Evolutionary conservation across 2,329 filamentous ascomycete genomes (phyloP).

Genomic region (Calycina herbarum): DNA sequence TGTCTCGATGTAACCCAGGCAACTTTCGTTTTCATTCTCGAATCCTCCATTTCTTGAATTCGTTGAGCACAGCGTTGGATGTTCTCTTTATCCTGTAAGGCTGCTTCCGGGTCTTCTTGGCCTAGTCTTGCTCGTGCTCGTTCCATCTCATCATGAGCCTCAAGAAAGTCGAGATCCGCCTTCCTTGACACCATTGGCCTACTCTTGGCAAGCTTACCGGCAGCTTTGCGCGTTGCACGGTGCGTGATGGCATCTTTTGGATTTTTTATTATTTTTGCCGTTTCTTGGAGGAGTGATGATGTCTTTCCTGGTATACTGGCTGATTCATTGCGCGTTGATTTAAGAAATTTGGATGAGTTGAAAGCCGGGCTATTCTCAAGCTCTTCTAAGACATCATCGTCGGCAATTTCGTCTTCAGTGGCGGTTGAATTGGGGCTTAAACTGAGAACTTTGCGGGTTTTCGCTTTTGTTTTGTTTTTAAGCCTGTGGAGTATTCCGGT

Average conservation of each 20-base stretch:
- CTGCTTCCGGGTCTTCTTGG: conserved; percentile 18
- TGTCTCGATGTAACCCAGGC: conserved; percentile 41
- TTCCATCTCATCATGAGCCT: conserved; percentile 34
- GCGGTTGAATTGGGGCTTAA: background rate
- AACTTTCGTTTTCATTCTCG: conserved; percentile 38
- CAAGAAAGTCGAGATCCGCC: conserved; percentile 40
- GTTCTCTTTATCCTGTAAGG: conserved; percentile 17
- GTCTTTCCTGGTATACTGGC: conserved; percentile 17
- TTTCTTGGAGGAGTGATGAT: conserved; percentile 14
- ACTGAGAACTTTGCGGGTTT: conserved; percentile 14
- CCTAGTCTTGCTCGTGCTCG: conserved; percentile 11
- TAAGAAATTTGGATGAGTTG: conserved; percentile 22
- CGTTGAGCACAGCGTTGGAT: conserved; percentile 25
- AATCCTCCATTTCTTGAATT: conserved; percentile 29
- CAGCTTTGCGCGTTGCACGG: conserved; percentile 24
- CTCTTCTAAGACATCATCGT: conserved; percentile 16
- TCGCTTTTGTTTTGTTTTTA: conserved; percentile 12
- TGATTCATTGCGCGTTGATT: conserved; percentile 17
- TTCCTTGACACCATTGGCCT: conserved; percentile 38
- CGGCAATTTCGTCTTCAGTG: background rate
- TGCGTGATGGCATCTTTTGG: conserved; percentile 26
- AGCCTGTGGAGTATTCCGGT: no score
- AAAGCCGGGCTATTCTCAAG: conserved; percentile 28
- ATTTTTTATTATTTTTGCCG: conserved; percentile 20
- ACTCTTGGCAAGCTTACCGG: conserved; percentile 27